A percentile compares a stretch with the other conserved stretches of the same genome.
Conservation (phyloP, 2,329 filamentous ascomycete genomes). For the Colletotrichum echinochloae region DNA sequence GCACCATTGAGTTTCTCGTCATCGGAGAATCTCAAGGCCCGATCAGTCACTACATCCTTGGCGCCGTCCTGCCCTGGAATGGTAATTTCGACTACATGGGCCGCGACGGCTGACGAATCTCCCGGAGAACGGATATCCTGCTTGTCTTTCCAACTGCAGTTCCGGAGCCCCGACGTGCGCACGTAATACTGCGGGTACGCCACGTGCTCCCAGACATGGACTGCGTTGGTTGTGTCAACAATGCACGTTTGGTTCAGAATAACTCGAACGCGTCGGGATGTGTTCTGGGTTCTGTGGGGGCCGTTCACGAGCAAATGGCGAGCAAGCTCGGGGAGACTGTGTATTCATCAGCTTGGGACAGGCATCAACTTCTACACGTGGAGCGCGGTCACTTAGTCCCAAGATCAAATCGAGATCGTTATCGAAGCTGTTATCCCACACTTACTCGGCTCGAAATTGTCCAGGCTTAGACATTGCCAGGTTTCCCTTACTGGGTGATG, state of each 20-base stretch:
- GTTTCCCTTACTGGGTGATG: not conserved
- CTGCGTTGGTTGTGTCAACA: constrained; percentile 53
- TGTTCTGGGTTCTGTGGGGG: constrained; percentile 41
- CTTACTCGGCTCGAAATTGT: constrained; percentile 37
- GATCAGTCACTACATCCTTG: constrained; percentile 47
- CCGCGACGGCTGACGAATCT: constrained; percentile 41
- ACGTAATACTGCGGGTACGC: constrained; percentile 62
- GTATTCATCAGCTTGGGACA: not conserved
- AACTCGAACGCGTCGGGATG: constrained; percentile 50
- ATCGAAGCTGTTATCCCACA: not conserved
- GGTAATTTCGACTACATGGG: constrained; percentile 48
- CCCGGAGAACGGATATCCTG: constrained; percentile 45
- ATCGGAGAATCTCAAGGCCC: constrained; percentile 54
- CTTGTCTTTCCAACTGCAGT: constrained; percentile 47
- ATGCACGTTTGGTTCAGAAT: constrained; percentile 49
- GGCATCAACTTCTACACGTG: no score
- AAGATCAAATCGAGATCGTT: not conserved
- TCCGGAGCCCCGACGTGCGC: constrained; percentile 46
- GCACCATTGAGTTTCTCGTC: constrained; percentile 50
- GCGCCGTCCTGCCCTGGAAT: constrained; percentile 45
- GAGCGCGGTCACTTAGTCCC: not conserved
- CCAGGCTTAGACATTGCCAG: constrained; percentile 31
- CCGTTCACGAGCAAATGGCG: constrained; percentile 45
- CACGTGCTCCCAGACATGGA: constrained; percentile 60
- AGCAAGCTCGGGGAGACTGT: constrained; percentile 47